Base-by-base conservation (phyloP, 2,329 filamentous ascomycete genomes). In the Celoporthe dispersa region DNA sequence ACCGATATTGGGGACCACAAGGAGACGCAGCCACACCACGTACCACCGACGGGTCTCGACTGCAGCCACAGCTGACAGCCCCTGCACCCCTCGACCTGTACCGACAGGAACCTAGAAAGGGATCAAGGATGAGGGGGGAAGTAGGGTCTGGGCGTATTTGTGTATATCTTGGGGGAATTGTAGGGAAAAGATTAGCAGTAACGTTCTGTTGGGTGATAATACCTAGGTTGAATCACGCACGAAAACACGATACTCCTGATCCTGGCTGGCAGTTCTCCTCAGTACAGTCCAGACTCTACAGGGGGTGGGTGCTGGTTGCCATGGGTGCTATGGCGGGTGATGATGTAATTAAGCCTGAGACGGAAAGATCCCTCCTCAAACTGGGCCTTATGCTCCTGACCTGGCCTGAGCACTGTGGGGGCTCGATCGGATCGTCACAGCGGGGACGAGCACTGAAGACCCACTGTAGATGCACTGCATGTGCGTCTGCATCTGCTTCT, bases 321-420 rank as follows among this genome's bases (percentile, higher is more conserved):
- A 44, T 22, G 33, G 57, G 57, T 37, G 16, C 28, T 22, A 33
- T 12, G 57, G 63, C 31, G 33, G 31, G 41, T 55, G 63, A 55
- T 65, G 63, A 65, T 65, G 63, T 65, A 65, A 65, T 57, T 51
- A 33, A 65, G 63, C 63, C 63, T 53, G 48, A 55, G 28, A 48
- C 61, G 12, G 61, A 22, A 64, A 11, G 62, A n/a, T n/a, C 2
- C 14, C 41, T 25, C 39, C 25, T 28, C 39, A 64, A 35, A 64
- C 39, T 22, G 62, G 61, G 35, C 62, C 35, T 14, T 22, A 3
- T 11, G 37, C 60, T 62, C n/a, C n/a, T 64, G n/a, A n/a, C 62
- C 62, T 48, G 35, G 25, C 25, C 62, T 64, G 62, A 8, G 25
- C 25, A 33, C 53, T 25, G 57, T 60, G 57, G 57, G 22, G 57